A percentile compares a stretch with the other conserved stretches of the same genome.
These are phyloP conservation scores for Setaria viridis DNA, from an alignment of 202 grass and related monocot species.

Conservation along the genomic window DNA sequence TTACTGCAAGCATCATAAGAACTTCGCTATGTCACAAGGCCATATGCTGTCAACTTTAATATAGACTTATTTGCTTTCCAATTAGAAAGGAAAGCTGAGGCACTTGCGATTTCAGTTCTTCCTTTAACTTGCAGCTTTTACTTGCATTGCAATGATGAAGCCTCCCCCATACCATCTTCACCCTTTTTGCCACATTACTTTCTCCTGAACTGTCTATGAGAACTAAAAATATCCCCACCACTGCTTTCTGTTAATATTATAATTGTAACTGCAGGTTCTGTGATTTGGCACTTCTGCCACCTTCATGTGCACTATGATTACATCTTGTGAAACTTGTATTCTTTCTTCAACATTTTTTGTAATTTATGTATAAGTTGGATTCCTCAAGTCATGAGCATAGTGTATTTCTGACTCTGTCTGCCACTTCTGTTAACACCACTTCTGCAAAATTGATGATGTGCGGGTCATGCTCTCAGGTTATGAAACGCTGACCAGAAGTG, in stretches of 20 bases:
- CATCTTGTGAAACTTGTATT: slow-evolving; percentile 23
- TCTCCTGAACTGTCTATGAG: not conserved
- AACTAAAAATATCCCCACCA: slow-evolving; percentile 10
- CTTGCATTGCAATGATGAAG: slow-evolving; percentile 8
- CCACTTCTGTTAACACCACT: not conserved
- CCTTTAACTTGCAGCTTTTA: slow-evolving; percentile 27
- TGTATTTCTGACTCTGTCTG: not conserved
- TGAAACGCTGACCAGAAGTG: not conserved
- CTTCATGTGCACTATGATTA: not conserved
- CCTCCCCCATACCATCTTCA: not conserved
- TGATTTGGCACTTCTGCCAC: not conserved
- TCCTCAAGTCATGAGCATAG: slow-evolving; percentile 2
- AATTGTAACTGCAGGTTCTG: no score
- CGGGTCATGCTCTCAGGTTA: not conserved
- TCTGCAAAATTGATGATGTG: not conserved
- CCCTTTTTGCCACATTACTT: not conserved
- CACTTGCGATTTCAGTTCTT: slow-evolving; percentile 17
- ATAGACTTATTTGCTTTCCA: not conserved
- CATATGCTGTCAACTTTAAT: not conserved
- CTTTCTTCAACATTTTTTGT: not conserved
- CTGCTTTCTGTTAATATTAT: slow-evolving; percentile 14
- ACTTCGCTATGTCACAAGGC: slow-evolving; percentile 1
- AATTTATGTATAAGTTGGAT: not conserved
- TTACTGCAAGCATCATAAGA: slow-evolving; percentile 18
- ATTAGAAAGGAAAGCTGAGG: not conserved